Percentiles rank a stretch among this genome's conserved stretches.
Conservation (phyloP, 306 rosid species). For the Alnus rubra region DNA sequence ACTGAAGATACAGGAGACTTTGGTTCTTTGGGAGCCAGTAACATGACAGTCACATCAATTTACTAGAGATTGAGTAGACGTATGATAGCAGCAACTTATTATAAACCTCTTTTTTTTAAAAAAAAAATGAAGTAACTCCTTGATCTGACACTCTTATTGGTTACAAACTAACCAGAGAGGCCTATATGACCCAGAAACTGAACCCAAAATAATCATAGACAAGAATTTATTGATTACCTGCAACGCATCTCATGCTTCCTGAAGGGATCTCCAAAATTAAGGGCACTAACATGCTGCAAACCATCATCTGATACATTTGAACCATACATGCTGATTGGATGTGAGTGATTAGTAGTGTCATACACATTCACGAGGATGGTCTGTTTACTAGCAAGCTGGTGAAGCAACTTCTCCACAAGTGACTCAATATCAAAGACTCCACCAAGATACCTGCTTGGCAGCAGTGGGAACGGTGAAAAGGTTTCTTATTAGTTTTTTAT, state of each 20-base stretch:
- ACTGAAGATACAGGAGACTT: not conserved
- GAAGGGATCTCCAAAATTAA: conserved; percentile 91
- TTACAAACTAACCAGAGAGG: conserved; percentile 1
- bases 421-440: conserved; percentile 94
- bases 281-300: conserved; percentile 60
- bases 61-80: not conserved
- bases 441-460: conserved; percentile 83
- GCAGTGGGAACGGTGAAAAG: conserved; percentile 7
- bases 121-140: not conserved
- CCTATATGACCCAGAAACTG: conserved; percentile 1
- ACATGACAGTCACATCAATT: not conserved
- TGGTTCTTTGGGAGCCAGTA: not conserved
- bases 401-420: conserved; percentile 93
- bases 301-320: conserved; percentile 67
- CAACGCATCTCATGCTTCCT: conserved; percentile 98
- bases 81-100: not conserved
- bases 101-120: not conserved
- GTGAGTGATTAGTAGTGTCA: conserved; percentile 76
- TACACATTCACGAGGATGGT: conserved; percentile 85
- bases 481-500: not conserved
- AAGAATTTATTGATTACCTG: conserved; percentile 51
- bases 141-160: not conserved
- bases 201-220: conserved; percentile 1
- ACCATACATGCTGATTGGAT: conserved; percentile 94
- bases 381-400: conserved; percentile 98